These are phyloP conservation scores for Microcyclospora pomicola DNA, from an alignment of 2,329 filamentous ascomycete species.

Conservation along the genomic window DNA sequence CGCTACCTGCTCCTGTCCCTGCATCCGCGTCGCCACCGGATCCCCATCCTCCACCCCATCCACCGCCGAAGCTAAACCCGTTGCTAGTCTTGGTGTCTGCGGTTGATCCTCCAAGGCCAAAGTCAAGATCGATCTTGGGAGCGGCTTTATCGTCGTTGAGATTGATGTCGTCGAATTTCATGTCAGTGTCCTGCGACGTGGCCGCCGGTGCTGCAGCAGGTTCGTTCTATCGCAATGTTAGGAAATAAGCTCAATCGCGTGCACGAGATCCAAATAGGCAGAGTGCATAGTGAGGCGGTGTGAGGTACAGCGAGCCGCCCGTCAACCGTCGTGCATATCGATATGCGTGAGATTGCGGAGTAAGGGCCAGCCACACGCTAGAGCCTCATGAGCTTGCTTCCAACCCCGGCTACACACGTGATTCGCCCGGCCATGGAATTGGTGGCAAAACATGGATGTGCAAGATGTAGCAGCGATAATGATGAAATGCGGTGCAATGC, in stretches of 20 bases:
- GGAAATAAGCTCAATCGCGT: conserved; percentile 1
- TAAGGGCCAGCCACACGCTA: conserved; percentile 13
- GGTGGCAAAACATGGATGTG: no score
- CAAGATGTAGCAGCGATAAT: not conserved
- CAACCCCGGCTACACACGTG: no score
- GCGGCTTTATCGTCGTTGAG: conserved; percentile 30
- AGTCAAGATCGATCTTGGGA: conserved; percentile 35
- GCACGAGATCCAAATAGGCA: not conserved
- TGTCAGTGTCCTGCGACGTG: conserved; percentile 16
- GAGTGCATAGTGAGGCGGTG: conserved; percentile 8
- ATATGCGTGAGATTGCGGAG: conserved; percentile 21
- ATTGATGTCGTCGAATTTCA: conserved; percentile 34
- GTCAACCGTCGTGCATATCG: conserved; percentile 9
- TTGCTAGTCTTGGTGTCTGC: conserved; percentile 16
- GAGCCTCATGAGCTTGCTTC: conserved; percentile 1
- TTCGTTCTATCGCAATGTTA: conserved; percentile 9
- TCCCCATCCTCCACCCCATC: conserved; percentile 23
- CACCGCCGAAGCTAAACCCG: conserved; percentile 20
- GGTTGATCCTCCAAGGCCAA: conserved; percentile 20
- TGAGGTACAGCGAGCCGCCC: conserved; percentile 3
- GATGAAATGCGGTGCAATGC: conserved; percentile 2
- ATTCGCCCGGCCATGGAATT: no score
- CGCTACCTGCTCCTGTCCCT: conserved; percentile 1
- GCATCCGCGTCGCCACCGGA: conserved; percentile 8
- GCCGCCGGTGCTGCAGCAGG: conserved; percentile 10